Evolutionary conservation across 306 rosid genomes (phyloP), one percentile per base, ranked within the genome.

Genomic region (Prunus persica): DNA sequence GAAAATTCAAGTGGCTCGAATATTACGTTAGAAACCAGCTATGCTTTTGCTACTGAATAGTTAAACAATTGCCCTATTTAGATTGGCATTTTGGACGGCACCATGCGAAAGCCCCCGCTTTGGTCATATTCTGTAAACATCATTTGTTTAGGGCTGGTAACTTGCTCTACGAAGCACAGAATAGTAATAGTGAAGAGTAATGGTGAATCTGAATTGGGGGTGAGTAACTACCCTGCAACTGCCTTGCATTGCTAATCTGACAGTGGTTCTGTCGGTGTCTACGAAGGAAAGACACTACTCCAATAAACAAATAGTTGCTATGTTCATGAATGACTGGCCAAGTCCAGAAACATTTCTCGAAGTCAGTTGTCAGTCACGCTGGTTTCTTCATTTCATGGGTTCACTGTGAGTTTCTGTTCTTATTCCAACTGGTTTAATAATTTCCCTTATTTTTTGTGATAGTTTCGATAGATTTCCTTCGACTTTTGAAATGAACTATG

Each of bases 1-100:
- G 27, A 90, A 83, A 78, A 54, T 94, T 52, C 83, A 25, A 22
- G 6, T 25, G 47, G 89, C 89, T 76, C 86, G 74, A 47, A 8
- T 83, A 14, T 58, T 81, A 46, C 82, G 4, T 71, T 88, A 81
- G 84, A 75, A 63, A 45, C 22, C 76, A 57, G 72, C 19, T 57
- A 25, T 22, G 72, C 62, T 27, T 75, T 77, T 47, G 13, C 14
- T 28, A 43, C 16, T 27, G 61, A 11, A 38, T 52, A 43, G 46
- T 22, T 11, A 2, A 14, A 52, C 19, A 38, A 38, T 2, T 38
- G 43, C 25, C 41, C 52, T 43, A 16, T 47, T 73, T 12, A 47
- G 73, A 65, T 65, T 34, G 54, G 20, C 78, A 15, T 27, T 65
- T 20, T 46, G 14, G 65, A 7, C 45, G n/a, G 30, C 72, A 20